Base-by-base conservation (phyloP, 1,284 basidiomycete genomes). In the Pascua sp. region DNA sequence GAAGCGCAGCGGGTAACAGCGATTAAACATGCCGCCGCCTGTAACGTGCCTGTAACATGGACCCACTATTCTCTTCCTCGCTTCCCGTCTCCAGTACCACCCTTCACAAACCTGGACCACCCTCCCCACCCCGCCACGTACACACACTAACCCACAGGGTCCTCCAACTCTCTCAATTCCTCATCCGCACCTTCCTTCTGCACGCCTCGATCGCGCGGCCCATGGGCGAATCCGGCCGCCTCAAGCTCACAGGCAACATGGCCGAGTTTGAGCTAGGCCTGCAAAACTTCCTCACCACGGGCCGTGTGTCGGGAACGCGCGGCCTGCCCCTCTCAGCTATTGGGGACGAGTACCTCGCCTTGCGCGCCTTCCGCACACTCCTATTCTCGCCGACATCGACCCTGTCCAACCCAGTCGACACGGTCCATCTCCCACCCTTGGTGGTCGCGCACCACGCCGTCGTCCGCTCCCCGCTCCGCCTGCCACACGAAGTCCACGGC, bases 231-330 rank as follows among this genome's bases (percentile, higher is more conserved):
- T 84, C 83, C 58, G 90, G 91, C 2, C 94, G 94, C 70, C 81
- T 98, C 40, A 90, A 93, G 75, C 81, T 98, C 59, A 91, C 91
- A 53, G 89, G 86, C 52, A 94, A 98, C 73, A 94, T 96, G 91
- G 89, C 94, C 0, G 90, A 93, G 73, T 82, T 98, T 52, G 95
- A 98, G 77, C 95, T 97, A 73, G 86, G 88, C 0, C 75, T 94
- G 53, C 87, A 85, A 65, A 84, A 87, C 2, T 90, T 95, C 70
- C 80, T 92, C 68, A 80, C 80, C 16, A 74, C 75, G 1, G 77
- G 75, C 4, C 63, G 69, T 17, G 68, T 49, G 81, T 86, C 65
- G 80, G 82, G 70, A 10, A 67, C 70, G 58, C 84, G 85, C 66
- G 83, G 85, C 4, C 81, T 83, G 12, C 84, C 83, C 64, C 79